Conservation (phyloP, 2,329 filamentous ascomycete species). For the Aspergillus vadensis region DNA sequence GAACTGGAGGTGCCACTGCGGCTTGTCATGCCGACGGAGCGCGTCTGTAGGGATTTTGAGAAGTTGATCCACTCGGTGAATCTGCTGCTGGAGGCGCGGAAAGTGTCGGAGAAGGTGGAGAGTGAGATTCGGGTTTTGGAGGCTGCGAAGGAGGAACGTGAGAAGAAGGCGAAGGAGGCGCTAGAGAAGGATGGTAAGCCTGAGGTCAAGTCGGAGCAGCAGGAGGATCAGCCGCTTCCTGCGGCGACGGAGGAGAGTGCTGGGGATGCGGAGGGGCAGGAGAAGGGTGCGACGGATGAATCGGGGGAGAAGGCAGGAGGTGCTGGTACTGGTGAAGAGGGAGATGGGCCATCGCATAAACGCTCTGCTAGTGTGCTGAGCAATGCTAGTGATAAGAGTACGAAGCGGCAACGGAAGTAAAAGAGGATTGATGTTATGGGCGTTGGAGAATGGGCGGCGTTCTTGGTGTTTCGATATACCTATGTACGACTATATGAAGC, state of each 20-base stretch:
- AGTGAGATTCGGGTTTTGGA: conserved; percentile 52
- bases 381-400: conserved; percentile 62
- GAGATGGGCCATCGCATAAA: conserved; percentile 57
- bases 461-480: conserved; percentile 27
- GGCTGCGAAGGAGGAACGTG: conserved; percentile 43
- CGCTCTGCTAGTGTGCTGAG: conserved; percentile 82
- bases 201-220: conserved; percentile 39
- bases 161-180: conserved; percentile 36
- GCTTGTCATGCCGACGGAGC: conserved; percentile 53
- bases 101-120: conserved; percentile 51
- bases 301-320: neutral
- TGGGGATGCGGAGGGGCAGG: conserved; percentile 20
- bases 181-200: conserved; percentile 30
- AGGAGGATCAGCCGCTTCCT: conserved; percentile 31
- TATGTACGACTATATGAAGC: conserved; percentile 38
- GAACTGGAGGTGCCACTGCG: conserved; percentile 51
- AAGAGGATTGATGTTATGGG: neutral
- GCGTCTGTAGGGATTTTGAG: conserved; percentile 53
- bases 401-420: conserved; percentile 53
- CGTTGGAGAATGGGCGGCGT: conserved; percentile 7
- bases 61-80: conserved; percentile 51
- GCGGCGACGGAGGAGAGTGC: conserved; percentile 11
- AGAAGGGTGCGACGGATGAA: neutral
- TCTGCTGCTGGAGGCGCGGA: conserved; percentile 50
- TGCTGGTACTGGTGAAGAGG: conserved; percentile 21